A percentile compares a stretch with the other conserved stretches of the same genome.
phyloP scores from a whole-genome alignment of 2,329 filamentous ascomycete species.

The Trichothecium sympodiale region DNA sequence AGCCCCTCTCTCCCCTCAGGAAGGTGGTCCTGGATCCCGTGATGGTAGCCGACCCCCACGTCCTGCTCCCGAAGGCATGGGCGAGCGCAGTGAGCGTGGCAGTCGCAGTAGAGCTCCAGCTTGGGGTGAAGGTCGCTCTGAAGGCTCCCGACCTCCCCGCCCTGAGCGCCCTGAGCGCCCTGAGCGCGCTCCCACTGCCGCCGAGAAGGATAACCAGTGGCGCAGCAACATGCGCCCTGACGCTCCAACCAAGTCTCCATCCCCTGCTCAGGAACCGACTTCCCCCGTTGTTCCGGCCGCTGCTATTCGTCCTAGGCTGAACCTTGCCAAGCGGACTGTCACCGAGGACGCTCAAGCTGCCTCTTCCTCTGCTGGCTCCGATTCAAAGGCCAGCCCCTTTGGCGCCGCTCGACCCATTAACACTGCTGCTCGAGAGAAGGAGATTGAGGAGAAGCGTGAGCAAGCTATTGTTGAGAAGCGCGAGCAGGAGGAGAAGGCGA shows the following conservation, averaged over 20 bases:
- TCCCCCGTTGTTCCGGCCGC: slow-evolving; percentile 52
- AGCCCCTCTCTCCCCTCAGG: slow-evolving; percentile 52
- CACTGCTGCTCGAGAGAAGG: slow-evolving; percentile 76
- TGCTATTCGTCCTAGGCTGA: slow-evolving; percentile 65
- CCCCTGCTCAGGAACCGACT: slow-evolving; percentile 54
- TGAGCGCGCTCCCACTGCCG: slow-evolving; percentile 71
- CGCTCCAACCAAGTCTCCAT: slow-evolving; percentile 47
- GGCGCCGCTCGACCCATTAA: slow-evolving; percentile 90
- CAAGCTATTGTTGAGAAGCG: slow-evolving; percentile 69
- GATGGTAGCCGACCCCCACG: slow-evolving; percentile 43
- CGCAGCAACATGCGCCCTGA: slow-evolving; percentile 86
- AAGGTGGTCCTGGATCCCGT: slow-evolving; percentile 37
- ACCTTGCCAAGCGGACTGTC: slow-evolving; percentile 84
- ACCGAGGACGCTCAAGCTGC: slow-evolving; percentile 52
- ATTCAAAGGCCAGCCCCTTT: slow-evolving; percentile 85
- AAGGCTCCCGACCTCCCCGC: slow-evolving; percentile 69
- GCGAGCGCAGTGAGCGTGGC: slow-evolving; percentile 45
- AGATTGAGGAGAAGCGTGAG: slow-evolving; percentile 81
- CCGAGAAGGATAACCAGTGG: slow-evolving; percentile 92
- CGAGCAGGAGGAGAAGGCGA: slow-evolving; percentile 76
- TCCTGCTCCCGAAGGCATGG: slow-evolving; percentile 38
- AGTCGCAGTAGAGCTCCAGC: slow-evolving; percentile 60
- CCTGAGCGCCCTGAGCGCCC: slow-evolving; percentile 63
- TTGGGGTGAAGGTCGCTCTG: slow-evolving; percentile 65
- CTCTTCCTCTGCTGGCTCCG: slow-evolving; percentile 40